Evolutionary conservation across 2,329 filamentous ascomycete genomes (phyloP).

Genomic region (Diplodia sapinea): DNA sequence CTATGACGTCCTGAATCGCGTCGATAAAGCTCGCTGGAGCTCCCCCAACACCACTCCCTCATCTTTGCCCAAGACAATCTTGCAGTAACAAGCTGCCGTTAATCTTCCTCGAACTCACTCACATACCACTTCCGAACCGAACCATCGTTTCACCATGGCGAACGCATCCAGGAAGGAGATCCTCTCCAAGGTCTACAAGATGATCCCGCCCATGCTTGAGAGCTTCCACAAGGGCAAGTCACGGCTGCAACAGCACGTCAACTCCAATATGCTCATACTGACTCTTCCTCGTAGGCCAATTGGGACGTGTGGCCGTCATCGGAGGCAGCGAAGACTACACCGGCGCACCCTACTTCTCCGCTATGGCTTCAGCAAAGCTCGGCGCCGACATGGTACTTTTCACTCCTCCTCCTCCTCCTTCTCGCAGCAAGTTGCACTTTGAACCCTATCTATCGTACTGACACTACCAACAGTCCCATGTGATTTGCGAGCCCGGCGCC

Average conservation of each 20-base stretch:
- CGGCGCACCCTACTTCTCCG: conserved; percentile 96
- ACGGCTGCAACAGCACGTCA: background rate
- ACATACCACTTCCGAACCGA: background rate
- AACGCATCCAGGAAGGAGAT: conserved; percentile 73
- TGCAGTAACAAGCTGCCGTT: background rate
- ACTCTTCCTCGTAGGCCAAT: conserved; percentile 69
- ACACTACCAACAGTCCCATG: conserved; percentile 69
- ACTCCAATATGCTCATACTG: conserved; percentile 28
- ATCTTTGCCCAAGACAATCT: background rate
- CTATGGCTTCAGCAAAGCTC: conserved; percentile 90
- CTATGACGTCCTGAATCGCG: conserved; percentile 16
- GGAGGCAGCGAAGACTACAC: conserved; percentile 97
- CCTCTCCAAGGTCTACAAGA: conserved; percentile 79
- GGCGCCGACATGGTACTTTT: conserved; percentile 83
- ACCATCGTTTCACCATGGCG: conserved; percentile 43
- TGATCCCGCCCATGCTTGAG: conserved; percentile 93
- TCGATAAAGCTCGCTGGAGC: conserved; percentile 8
- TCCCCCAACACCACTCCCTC: background rate
- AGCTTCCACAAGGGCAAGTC: conserved; percentile 88
- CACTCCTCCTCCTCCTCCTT: background rate
- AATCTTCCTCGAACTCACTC: background rate
- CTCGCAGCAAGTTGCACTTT: background rate
- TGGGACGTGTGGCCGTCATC: conserved; percentile 90
- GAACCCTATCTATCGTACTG: conserved; percentile 22
- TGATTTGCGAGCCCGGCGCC: conserved; percentile 92